Evolutionary conservation across 345 rosid genomes (phyloP).

Genomic region (Turnera subulata): DNA sequence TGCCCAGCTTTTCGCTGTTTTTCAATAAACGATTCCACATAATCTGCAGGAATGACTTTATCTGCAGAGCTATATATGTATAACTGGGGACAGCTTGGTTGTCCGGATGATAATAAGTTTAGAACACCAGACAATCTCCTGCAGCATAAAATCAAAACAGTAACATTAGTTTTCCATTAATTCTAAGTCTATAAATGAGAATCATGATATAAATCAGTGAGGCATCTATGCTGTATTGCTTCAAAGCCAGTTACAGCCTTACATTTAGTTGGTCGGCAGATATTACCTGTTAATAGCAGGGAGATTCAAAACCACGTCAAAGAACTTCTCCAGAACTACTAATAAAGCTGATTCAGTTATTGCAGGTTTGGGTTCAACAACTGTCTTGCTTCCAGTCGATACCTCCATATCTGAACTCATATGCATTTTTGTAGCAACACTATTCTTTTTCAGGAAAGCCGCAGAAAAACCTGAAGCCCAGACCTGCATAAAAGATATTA

Average conservation of each 20-base stretch:
- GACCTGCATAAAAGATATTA: constrained; percentile 45
- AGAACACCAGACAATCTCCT: constrained; percentile 82
- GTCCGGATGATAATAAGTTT: constrained; percentile 58
- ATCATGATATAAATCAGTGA: too few species aligned
- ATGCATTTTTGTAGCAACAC: constrained; percentile 72
- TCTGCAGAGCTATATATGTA: constrained; percentile 97
- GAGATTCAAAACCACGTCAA: constrained; percentile 66
- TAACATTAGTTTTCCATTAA: not conserved
- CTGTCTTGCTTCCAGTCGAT: constrained; percentile 21
- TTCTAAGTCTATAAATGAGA: not conserved
- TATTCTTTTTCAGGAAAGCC: constrained; percentile 82
- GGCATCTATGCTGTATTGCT: too few species aligned
- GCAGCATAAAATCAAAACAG: constrained; percentile 11
- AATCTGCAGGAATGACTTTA: constrained; percentile 73
- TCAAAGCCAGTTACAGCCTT: too few species aligned
- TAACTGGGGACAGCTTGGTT: constrained; percentile 89
- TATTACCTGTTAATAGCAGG: constrained; percentile 78
- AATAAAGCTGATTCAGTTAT: constrained; percentile 77
- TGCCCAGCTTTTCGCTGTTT: constrained; percentile 72
- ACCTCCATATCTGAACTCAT: constrained; percentile 23
- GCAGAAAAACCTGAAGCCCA: constrained; percentile 99
- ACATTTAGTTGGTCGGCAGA: not conserved
- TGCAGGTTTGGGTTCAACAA: constrained; percentile 58
- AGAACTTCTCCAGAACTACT: constrained; percentile 75
- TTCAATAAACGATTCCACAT: constrained; percentile 83